A percentile compares a stretch with the other conserved stretches of the same genome.
phyloP scores from a whole-genome alignment of 2,329 filamentous ascomycete species.

The Teratosphaeria viscida region DNA sequence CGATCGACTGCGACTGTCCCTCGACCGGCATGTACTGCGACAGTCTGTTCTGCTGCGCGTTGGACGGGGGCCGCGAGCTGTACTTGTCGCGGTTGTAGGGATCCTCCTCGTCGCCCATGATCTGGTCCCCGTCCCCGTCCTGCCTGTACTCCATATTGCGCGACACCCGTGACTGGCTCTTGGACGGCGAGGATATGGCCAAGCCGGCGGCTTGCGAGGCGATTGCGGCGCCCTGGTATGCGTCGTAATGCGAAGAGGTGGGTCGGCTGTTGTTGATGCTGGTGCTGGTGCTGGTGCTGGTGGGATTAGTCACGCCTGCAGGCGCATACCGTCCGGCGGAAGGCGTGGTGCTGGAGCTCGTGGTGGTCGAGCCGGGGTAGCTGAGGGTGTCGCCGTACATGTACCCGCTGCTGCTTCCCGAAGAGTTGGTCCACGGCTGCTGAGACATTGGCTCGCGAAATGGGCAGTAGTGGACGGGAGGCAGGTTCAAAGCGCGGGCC shows the following conservation, averaged over 20 bases:
- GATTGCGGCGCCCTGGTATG: conserved; percentile 18
- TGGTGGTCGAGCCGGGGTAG: not conserved
- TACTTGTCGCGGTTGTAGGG: conserved; percentile 81
- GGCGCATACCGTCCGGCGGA: not conserved
- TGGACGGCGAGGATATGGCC: conserved; percentile 22
- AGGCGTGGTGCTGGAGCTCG: not conserved
- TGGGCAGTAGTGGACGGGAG: not conserved
- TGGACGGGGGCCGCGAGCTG: conserved; percentile 54
- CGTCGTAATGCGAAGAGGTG: conserved; percentile 1
- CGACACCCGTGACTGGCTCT: conserved; percentile 3
- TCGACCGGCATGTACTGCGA: conserved; percentile 52
- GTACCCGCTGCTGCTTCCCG: conserved; percentile 3
- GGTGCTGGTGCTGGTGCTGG: not conserved
- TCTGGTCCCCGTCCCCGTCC: conserved; percentile 35
- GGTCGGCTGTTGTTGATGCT: not conserved
- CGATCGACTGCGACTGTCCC: conserved; percentile 61
- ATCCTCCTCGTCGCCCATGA: conserved; percentile 85
- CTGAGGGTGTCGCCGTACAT: not conserved
- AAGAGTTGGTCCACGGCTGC: not conserved
- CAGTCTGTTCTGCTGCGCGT: conserved; percentile 45
- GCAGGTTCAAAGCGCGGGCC: not conserved
- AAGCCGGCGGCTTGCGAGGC: conserved; percentile 29
- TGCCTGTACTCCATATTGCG: conserved; percentile 25
- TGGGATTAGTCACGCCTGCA: not conserved
- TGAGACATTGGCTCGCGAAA: not conserved